Evolutionary conservation across 768 basidiomycete species (phyloP).

Genomic region (Naganishia kalamii): DNA sequence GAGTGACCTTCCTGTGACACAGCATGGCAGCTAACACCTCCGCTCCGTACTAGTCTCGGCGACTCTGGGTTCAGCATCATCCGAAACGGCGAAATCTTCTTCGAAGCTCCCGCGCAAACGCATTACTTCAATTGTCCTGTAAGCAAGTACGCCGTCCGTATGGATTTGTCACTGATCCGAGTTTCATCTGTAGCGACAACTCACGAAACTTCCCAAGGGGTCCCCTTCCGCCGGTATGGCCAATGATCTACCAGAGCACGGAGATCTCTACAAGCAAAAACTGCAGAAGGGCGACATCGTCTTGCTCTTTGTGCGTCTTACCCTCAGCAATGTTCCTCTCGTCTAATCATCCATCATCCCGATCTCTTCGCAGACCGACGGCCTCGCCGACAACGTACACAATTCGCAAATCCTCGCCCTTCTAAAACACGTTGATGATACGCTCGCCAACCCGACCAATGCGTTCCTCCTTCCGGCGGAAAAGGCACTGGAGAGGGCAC

Average conservation of each 20-base stretch:
- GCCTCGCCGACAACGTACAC: constrained; percentile 45
- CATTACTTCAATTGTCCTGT: constrained; percentile 46
- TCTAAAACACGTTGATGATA: constrained; percentile 26
- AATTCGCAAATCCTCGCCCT: constrained; percentile 35
- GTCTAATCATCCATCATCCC: not conserved
- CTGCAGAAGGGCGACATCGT: constrained; percentile 41
- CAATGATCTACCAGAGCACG: constrained; percentile 34
- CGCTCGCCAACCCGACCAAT: constrained; percentile 33
- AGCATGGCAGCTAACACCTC: not conserved
- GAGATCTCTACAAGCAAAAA: constrained; percentile 33
- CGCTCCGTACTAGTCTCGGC: constrained; percentile 33
- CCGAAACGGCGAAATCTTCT: constrained; percentile 33
- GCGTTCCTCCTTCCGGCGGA: constrained; percentile 34
- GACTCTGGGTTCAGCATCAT: constrained; percentile 45
- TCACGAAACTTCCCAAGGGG: constrained; percentile 21
- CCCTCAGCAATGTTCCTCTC: not conserved
- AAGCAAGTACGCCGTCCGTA: not conserved
- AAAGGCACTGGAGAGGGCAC: constrained; percentile 31
- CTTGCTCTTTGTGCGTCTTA: constrained; percentile 39
- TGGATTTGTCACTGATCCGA: too few relatives aligned
- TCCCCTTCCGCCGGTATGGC: constrained; percentile 24
- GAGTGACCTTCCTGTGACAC: constrained; percentile 8
- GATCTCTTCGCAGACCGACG: constrained; percentile 40
- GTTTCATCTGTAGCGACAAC: constrained; percentile 21
- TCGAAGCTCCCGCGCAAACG: constrained; percentile 35